Evolutionary conservation across 441 rosid genomes (phyloP).

Genomic region (Mallotus repandus): DNA sequence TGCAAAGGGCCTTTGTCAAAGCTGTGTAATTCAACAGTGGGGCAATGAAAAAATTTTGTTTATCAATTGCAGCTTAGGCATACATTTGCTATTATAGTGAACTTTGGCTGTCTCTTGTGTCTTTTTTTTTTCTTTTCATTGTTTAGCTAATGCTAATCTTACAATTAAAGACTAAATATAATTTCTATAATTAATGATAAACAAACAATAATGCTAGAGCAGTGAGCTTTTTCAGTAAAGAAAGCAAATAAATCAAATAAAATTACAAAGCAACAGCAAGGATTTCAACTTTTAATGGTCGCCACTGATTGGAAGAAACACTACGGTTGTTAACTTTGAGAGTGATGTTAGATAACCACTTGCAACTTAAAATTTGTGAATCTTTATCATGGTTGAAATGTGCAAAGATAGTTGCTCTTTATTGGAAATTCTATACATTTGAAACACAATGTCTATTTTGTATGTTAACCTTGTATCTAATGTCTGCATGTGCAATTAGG

Average conservation of each 20-base stretch:
- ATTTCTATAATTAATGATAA: no score
- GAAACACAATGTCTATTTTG: background rate
- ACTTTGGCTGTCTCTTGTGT: background rate
- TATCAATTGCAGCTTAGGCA: background rate
- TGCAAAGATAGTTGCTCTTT: background rate
- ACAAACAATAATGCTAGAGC: background rate
- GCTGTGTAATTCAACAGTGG: background rate
- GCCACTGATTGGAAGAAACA: no score
- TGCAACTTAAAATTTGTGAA: background rate
- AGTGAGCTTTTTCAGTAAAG: background rate
- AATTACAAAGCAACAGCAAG: background rate
- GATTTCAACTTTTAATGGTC: no score
- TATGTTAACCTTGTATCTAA: background rate
- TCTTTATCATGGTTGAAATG: background rate
- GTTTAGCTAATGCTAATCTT: no score
- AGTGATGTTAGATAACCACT: no score
- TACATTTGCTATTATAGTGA: background rate
- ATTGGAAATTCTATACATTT: background rate
- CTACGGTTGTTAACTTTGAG: no score
- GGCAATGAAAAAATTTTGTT: background rate
- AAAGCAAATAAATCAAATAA: background rate
- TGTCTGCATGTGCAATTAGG: conserved; percentile 36
- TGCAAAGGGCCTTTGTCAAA: background rate
- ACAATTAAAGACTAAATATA: no score
- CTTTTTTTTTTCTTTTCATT: no score